Percentiles rank a stretch among this genome's conserved stretches.
phyloP scores from a whole-genome alignment of 2,329 filamentous ascomycete genomes.

The Penicillium sp. region DNA sequence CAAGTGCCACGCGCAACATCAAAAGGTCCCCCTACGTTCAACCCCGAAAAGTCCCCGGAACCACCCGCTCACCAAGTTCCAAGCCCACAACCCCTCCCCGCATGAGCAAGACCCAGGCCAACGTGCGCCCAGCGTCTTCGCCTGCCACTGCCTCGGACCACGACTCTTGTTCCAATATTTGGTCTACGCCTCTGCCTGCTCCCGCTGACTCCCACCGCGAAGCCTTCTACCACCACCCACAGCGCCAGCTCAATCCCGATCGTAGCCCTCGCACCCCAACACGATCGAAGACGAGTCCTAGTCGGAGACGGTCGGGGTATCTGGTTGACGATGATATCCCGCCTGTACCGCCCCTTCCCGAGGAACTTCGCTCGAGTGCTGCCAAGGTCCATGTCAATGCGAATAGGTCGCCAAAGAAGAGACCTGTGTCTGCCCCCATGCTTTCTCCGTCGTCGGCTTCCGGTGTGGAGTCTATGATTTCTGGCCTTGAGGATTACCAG shows the following conservation, averaged over 20 bases:
- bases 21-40: slow-evolving; percentile 21
- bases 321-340: slow-evolving; percentile 36
- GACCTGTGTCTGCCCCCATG: slow-evolving; percentile 8
- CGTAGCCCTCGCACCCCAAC: slow-evolving; percentile 19
- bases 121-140: slow-evolving; percentile 14
- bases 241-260: slow-evolving; percentile 22
- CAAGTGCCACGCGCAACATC: slow-evolving; percentile 6
- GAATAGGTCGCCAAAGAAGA: slow-evolving; percentile 26
- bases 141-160: neutral
- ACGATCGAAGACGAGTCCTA: slow-evolving; percentile 17
- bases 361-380: slow-evolving; percentile 31
- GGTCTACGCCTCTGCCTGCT: slow-evolving; percentile 14
- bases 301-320: slow-evolving; percentile 9
- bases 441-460: slow-evolving; percentile 8
- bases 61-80: slow-evolving; percentile 23
- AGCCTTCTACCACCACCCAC: slow-evolving; percentile 23
- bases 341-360: slow-evolving; percentile 41
- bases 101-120: slow-evolving; percentile 23
- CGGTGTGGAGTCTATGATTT: slow-evolving; percentile 4
- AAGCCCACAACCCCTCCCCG: slow-evolving; percentile 22
- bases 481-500: slow-evolving; percentile 32
- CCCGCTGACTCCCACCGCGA: slow-evolving; percentile 8
- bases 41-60: slow-evolving; percentile 17
- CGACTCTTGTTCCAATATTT: slow-evolving; percentile 2
- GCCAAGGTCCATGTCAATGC: slow-evolving; percentile 27